Evolutionary conservation across 140 eudicot genomes (phyloP).

Genomic region (Erigeron philadelphicus): DNA sequence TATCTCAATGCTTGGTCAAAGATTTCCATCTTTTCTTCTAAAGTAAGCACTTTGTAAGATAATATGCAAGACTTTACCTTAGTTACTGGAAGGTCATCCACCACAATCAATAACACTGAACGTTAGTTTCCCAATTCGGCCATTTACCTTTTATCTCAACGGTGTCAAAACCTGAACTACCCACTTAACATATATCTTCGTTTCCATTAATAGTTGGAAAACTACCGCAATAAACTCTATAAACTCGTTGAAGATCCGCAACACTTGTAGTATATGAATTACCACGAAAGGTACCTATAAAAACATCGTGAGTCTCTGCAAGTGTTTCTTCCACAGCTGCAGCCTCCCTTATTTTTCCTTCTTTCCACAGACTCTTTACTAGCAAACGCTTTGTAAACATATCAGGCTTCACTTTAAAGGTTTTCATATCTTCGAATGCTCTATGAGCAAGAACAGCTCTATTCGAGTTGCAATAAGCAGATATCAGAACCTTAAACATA

Average conservation of each 20-base stretch:
- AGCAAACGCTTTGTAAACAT: constrained; percentile 58
- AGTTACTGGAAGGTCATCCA: not conserved
- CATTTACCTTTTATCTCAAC: not conserved
- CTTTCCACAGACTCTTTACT: constrained; percentile 79
- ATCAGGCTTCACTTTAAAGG: constrained; percentile 47
- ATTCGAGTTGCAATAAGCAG: constrained; percentile 63
- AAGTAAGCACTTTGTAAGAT: too few species aligned
- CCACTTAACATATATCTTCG: constrained; percentile 20
- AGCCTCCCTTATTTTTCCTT: constrained; percentile 79
- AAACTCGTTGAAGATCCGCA: constrained; percentile 46
- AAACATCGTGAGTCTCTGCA: constrained; percentile 30
- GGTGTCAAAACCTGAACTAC: not conserved
- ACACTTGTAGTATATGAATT: constrained; percentile 41
- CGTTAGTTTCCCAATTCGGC: not conserved
- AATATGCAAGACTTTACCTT: too few species aligned
- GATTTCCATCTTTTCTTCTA: too few species aligned
- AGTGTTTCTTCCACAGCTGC: constrained; percentile 70
- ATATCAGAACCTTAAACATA: constrained; percentile 59
- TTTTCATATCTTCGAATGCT: constrained; percentile 76
- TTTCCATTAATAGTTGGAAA: constrained; percentile 18
- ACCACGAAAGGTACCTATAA: constrained; percentile 49
- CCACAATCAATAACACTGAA: not conserved
- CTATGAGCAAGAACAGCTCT: constrained; percentile 67
- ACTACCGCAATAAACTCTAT: constrained; percentile 33
- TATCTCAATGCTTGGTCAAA: too few species aligned